Conservation (phyloP, 2,329 filamentous ascomycete genomes). For the Aspergillus viridinutans region DNA sequence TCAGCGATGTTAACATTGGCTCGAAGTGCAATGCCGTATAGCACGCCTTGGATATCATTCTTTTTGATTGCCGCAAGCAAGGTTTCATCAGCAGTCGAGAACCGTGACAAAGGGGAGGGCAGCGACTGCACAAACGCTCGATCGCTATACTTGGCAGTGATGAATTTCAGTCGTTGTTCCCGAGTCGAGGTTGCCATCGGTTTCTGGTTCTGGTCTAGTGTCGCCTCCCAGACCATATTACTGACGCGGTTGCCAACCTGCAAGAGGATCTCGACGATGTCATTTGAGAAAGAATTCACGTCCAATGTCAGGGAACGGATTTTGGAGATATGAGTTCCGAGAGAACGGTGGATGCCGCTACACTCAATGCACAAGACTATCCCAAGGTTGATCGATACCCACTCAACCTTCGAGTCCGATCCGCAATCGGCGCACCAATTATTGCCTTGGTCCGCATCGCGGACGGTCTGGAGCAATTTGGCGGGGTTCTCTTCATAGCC, state of each 20-base stretch:
- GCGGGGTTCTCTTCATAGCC: slow-evolving; percentile 78
- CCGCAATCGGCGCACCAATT: slow-evolving; percentile 92
- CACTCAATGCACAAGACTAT: slow-evolving; percentile 98
- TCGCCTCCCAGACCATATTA: slow-evolving; percentile 95
- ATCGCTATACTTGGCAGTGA: slow-evolving; percentile 91
- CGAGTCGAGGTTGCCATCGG: slow-evolving; percentile 72
- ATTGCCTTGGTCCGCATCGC: slow-evolving; percentile 89
- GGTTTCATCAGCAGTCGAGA: slow-evolving; percentile 76
- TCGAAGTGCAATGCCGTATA: slow-evolving; percentile 80
- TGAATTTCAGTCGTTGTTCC: slow-evolving; percentile 89
- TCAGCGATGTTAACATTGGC: slow-evolving; percentile 86
- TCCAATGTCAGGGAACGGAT: slow-evolving; percentile 92
- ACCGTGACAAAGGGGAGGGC: slow-evolving; percentile 69
- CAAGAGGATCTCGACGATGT: slow-evolving; percentile 90
- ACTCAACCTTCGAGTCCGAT: slow-evolving; percentile 88
- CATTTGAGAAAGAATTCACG: slow-evolving; percentile 91
- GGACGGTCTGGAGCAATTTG: slow-evolving; percentile 78
- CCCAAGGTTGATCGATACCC: slow-evolving; percentile 96
- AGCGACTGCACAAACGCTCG: slow-evolving; percentile 71
- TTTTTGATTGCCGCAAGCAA: slow-evolving; percentile 90
- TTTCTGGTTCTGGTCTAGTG: slow-evolving; percentile 68
- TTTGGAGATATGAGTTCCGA: slow-evolving; percentile 97
- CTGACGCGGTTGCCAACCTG: slow-evolving; percentile 90
- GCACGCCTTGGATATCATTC: slow-evolving; percentile 89
- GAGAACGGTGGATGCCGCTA: slow-evolving; percentile 91